Conservation (phyloP, 257 asterid genomes). For the Nicotiana attenuata region DNA sequence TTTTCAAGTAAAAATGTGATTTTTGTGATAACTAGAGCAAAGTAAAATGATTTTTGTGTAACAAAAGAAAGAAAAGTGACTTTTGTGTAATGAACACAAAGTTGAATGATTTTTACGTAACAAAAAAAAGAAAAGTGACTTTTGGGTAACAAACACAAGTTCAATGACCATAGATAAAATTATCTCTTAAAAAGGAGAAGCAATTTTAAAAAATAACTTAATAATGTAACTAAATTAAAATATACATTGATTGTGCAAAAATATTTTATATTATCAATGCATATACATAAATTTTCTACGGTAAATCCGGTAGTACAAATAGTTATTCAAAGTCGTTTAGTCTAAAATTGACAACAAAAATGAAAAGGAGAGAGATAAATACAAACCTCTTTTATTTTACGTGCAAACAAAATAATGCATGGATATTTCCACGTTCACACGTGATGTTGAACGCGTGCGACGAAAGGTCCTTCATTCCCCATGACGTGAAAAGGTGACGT, state of each 20-base stretch:
- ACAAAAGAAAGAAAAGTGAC: too few species aligned
- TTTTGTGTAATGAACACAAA: too few species aligned
- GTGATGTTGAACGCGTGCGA: neutral
- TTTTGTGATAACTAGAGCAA: too few species aligned
- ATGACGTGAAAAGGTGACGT: neutral
- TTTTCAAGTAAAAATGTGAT: too few species aligned
- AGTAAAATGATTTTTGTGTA: too few species aligned
- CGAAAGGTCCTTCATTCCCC: neutral
- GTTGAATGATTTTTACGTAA: too few species aligned
- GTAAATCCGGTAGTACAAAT: neutral
- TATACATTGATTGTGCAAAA: neutral
- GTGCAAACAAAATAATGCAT: neutral
- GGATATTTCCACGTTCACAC: neutral
- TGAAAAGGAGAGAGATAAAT: neutral
- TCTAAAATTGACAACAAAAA: neutral
- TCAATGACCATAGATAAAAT: too few species aligned
- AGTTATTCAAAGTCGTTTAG: neutral
- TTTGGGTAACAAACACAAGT: too few species aligned
- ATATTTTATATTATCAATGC: neutral
- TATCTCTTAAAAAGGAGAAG: too few species aligned
- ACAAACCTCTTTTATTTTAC: neutral
- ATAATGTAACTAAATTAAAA: neutral
- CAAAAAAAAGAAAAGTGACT: too few species aligned
- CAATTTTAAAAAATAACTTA: too few species aligned
- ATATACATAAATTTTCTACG: too few species aligned